Percentiles rank a stretch among this genome's conserved stretches.
Evolutionary conservation across 2,329 filamentous ascomycete species (phyloP).

Genomic region (Claviceps spartinae): DNA sequence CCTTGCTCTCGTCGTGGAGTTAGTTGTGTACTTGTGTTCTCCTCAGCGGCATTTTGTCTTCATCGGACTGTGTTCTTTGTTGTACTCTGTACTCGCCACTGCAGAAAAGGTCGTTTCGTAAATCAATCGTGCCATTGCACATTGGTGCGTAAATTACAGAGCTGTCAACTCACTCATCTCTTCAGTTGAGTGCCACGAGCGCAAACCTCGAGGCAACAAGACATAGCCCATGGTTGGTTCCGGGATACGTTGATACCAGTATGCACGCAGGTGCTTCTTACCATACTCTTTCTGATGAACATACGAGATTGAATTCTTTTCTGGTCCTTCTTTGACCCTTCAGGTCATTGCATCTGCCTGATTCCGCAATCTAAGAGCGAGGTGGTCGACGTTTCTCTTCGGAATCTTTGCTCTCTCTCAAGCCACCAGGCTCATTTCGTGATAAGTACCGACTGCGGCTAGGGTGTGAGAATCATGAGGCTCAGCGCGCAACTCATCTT

Average conservation of each 20-base stretch:
- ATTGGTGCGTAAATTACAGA: not conserved
- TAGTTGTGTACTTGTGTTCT: not conserved
- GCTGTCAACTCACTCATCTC: not conserved
- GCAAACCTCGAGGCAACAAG: not conserved
- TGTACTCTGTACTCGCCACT: not conserved
- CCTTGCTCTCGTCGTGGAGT: not conserved
- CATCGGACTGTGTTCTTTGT: not conserved
- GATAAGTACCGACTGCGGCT: too few relatives aligned
- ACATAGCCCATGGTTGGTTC: not conserved
- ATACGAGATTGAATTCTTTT: not conserved
- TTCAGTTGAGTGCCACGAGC: not conserved
- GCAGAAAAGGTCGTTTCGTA: not conserved
- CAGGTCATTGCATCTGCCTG: not conserved
- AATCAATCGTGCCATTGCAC: not conserved
- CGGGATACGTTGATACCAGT: not conserved
- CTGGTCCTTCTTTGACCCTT: not conserved
- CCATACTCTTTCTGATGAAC: not conserved
- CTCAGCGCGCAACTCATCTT: conserved; percentile 6
- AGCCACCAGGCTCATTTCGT: not conserved
- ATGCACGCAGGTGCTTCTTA: not conserved
- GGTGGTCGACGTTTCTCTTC: not conserved
- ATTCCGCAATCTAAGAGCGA: not conserved
- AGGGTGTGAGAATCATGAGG: conserved; percentile 9
- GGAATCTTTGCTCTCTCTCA: not conserved
- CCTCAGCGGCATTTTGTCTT: not conserved